Evolutionary conservation across 352 stramenopile species (phyloP).

Genomic region (Phytophthora citricola): DNA sequence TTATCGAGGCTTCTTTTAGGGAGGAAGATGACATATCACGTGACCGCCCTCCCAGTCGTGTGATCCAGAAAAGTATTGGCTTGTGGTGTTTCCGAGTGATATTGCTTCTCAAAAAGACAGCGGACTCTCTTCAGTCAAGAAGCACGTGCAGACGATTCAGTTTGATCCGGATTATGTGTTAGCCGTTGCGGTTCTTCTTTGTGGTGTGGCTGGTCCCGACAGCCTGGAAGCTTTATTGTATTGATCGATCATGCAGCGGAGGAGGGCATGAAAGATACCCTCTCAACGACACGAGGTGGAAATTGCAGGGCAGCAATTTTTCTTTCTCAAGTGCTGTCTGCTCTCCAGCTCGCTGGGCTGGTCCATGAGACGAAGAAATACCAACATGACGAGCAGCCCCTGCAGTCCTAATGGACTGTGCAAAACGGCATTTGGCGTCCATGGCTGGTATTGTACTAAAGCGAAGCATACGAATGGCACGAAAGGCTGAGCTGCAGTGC

Average conservation of each 20-base stretch:
- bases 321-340: constrained; percentile 56
- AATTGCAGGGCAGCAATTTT: constrained; percentile 53
- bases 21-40: constrained; percentile 35
- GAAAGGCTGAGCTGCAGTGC: constrained; percentile 51
- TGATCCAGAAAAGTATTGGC: constrained; percentile 47
- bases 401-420: constrained; percentile 46
- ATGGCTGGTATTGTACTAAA: constrained; percentile 22
- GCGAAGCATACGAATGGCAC: constrained; percentile 34
- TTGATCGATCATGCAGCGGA: constrained; percentile 60
- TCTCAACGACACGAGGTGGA: constrained; percentile 30
- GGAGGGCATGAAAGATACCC: constrained; percentile 41
- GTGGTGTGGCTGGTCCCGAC: constrained; percentile 58
- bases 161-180: constrained; percentile 78
- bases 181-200: constrained; percentile 63
- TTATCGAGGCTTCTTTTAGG: constrained; percentile 19
- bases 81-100: constrained; percentile 82
- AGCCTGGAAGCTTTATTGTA: constrained; percentile 64
- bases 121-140: constrained; percentile 63
- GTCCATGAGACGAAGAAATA: constrained; percentile 65
- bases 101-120: constrained; percentile 79
- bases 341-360: constrained; percentile 50
- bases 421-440: constrained; percentile 44
- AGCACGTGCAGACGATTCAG: constrained; percentile 45
- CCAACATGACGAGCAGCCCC: constrained; percentile 65
- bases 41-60: constrained; percentile 31